Conservation (phyloP, 2,329 filamentous ascomycete species). For the Ophiostoma tasmaniense region DNA sequence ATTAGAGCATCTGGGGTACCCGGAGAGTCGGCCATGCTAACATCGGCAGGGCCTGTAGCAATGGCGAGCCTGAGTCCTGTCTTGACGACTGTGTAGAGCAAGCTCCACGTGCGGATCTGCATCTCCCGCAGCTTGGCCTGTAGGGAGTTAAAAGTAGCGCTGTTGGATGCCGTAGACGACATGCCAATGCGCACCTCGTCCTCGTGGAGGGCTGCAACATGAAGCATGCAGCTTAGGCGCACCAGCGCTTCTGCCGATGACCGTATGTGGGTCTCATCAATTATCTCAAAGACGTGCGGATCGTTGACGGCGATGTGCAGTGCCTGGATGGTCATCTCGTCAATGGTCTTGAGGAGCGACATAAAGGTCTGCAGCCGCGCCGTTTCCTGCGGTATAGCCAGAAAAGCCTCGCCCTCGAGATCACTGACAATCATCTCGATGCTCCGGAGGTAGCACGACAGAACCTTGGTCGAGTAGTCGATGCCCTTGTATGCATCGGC, state of each 20-base stretch:
- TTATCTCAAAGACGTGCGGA: slow-evolving; percentile 49
- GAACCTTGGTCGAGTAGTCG: slow-evolving; percentile 75
- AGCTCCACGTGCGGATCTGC: slow-evolving; percentile 78
- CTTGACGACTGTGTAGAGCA: slow-evolving; percentile 74
- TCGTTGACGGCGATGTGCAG: slow-evolving; percentile 63
- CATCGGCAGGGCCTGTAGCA: not conserved
- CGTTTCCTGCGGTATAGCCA: slow-evolving; percentile 49
- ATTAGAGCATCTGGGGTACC: not conserved
- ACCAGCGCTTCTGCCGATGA: slow-evolving; percentile 64
- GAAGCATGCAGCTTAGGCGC: slow-evolving; percentile 64
- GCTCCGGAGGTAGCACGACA: slow-evolving; percentile 77
- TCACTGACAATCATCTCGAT: slow-evolving; percentile 71
- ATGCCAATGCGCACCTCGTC: slow-evolving; percentile 78
- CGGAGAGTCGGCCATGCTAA: not conserved
- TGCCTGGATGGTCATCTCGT: slow-evolving; percentile 64
- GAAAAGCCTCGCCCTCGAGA: slow-evolving; percentile 54
- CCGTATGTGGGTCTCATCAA: slow-evolving; percentile 70
- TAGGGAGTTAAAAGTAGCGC: slow-evolving; percentile 48
- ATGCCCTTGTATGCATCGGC: slow-evolving; percentile 82
- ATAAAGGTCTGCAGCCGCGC: slow-evolving; percentile 64
- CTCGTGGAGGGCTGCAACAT: slow-evolving; percentile 72
- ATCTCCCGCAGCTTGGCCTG: slow-evolving; percentile 73
- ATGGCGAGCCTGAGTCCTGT: slow-evolving; percentile 48
- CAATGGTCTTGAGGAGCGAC: slow-evolving; percentile 67
- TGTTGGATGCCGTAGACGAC: slow-evolving; percentile 37